Evolutionary conservation across 164 flowering plant genomes (phyloP), one percentile per base, ranked within the genome.

Genomic region (Aristolochia californica): DNA sequence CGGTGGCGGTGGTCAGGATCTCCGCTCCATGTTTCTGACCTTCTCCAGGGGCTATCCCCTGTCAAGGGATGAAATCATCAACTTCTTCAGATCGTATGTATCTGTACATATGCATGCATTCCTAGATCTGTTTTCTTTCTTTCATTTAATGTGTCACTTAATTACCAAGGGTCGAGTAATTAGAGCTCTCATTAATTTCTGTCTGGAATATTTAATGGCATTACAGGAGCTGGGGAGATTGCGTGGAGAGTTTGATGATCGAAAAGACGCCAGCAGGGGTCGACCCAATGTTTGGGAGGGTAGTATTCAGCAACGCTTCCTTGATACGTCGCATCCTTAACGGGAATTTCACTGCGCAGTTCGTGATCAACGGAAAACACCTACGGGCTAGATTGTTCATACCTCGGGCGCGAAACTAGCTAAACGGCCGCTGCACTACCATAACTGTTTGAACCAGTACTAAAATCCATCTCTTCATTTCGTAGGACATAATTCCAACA

Each of bases 31-130:
- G 62, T 60, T 60, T 34, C 44, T 60, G n/a, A 60, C 62, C 21
- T 60, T 60, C 47, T 60, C 62, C 34, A 60, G 34, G n/a, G 62
- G 62, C 8, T 50, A 34, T 38, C 62, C 62, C 13, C 14, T 60
- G 11, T 13, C 47, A 9, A 48, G 5, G 30, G 48, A 60, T 7
- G 62, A 60, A 13, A 49, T 60, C n/a, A 0, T 50, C 5, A 24
- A 21, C 15, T 60, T 49, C 50, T 60, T 60, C 28, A 51, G 48
- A 0, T 48, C 27, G 62, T 60, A 60, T 13, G 62, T 50, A 20
- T 40, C 23, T 28, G 11, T 24, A 53, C 17, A 15, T 12, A n/a
- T 24, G 8, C 13, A 20, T 51, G 1, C 8, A 5, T 48, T 11
- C 14, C 45, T 43, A 8, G 9, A 43, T 45, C 3, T 45, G 48